Conservation (phyloP, 2,329 filamentous ascomycete species). For the Beauveria medogensis region DNA sequence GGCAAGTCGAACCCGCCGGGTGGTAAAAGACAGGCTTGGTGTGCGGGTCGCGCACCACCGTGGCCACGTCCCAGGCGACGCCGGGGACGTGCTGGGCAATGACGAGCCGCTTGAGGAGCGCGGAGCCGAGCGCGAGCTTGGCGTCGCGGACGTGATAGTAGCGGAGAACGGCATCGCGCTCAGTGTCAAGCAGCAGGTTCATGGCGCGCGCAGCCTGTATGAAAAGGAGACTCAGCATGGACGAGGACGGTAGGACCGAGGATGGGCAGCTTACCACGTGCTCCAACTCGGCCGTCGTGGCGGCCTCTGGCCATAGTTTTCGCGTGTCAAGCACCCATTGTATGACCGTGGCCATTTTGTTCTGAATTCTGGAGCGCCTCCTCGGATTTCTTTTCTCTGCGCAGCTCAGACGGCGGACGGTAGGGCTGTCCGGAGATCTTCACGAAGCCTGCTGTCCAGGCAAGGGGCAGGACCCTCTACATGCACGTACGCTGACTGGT, state of each 20-base stretch:
- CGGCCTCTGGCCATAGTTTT: constrained; percentile 45
- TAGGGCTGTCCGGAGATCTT: background rate
- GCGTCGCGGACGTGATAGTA: constrained; percentile 65
- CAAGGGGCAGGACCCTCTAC: too few species aligned
- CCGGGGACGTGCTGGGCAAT: constrained; percentile 46
- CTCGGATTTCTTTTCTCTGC: background rate
- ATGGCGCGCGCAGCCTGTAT: constrained; percentile 47
- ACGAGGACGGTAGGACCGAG: background rate
- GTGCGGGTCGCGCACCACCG: constrained; percentile 45
- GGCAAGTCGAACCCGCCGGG: constrained; percentile 36
- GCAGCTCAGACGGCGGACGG: background rate
- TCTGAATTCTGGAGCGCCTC: background rate
- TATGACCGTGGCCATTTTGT: constrained; percentile 27
- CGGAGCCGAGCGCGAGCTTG: constrained; percentile 64
- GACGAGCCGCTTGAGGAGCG: constrained; percentile 65
- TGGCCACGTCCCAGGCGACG: constrained; percentile 53
- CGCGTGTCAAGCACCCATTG: constrained; percentile 58
- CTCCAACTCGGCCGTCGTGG: constrained; percentile 39
- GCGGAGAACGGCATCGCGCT: constrained; percentile 48
- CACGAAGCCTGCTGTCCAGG: background rate
- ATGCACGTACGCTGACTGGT: background rate
- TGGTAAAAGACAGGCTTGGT: constrained; percentile 46
- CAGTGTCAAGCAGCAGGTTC: constrained; percentile 42
- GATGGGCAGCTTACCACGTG: constrained; percentile 30
- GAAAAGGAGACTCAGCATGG: background rate